These are phyloP conservation scores for Ilyonectria robusta DNA, from an alignment of 2,329 filamentous ascomycete species.

Conservation along the genomic window DNA sequence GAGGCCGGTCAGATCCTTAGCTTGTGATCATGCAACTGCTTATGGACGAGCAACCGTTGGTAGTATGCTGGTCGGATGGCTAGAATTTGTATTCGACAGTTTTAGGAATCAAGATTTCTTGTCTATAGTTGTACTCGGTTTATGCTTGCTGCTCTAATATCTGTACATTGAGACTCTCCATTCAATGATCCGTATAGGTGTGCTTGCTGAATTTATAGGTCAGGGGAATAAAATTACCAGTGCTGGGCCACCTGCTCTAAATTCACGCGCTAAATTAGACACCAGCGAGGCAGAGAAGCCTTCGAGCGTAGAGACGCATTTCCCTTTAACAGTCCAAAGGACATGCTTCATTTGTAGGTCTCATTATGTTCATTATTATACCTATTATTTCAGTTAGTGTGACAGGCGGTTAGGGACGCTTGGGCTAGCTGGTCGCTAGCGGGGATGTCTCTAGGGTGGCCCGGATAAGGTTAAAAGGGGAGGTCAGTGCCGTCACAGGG, in stretches of 20 bases:
- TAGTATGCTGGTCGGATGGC: not conserved
- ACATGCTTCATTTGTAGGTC: no score
- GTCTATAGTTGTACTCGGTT: not conserved
- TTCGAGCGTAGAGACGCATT: constrained; percentile 6
- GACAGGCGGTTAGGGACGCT: no score
- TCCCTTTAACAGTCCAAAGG: no score
- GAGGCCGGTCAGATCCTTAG: constrained; percentile 37
- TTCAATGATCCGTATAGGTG: no score
- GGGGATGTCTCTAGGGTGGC: no score
- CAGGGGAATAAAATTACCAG: not conserved
- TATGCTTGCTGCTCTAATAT: not conserved
- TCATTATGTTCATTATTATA: no score
- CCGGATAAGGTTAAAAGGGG: no score
- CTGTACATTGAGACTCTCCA: no score
- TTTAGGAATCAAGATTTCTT: not conserved
- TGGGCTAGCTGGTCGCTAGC: no score
- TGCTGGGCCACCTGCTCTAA: constrained; percentile 13
- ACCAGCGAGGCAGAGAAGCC: not conserved
- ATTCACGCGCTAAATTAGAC: not conserved
- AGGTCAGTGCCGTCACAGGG: no score
- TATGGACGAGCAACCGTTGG: not conserved
- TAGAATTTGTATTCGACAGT: not conserved
- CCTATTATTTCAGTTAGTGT: no score
- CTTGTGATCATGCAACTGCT: constrained; percentile 6
- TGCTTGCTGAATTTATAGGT: constrained; percentile 13